These are phyloP conservation scores for Diospyros kaki DNA, from an alignment of 148 eudicot species.

Conservation along the genomic window DNA sequence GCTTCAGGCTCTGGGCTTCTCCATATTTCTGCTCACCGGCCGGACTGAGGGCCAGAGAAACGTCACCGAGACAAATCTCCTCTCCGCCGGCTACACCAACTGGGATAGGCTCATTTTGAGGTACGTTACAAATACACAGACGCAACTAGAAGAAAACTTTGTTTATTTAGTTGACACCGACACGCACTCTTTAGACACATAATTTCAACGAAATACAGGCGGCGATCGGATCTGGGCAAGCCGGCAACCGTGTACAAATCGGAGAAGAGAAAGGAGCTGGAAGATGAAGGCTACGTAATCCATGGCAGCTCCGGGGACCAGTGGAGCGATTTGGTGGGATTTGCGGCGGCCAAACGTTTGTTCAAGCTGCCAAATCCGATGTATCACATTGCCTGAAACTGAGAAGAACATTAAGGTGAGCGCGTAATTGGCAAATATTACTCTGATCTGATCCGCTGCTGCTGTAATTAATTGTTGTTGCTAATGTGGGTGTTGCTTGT, in stretches of 20 bases:
- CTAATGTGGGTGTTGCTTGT: no score
- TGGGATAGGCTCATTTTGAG: conserved; percentile 75
- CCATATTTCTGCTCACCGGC: conserved; percentile 72
- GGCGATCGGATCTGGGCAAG: conserved; percentile 35
- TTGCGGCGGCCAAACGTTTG: conserved; percentile 56
- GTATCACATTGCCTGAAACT: conserved; percentile 41
- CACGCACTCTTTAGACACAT: no score
- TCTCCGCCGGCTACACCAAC: conserved; percentile 51
- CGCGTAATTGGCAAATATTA: no score
- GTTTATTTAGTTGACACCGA: no score
- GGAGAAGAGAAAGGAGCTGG: conserved; percentile 62
- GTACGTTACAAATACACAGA: conserved; percentile 18
- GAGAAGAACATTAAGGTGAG: no score
- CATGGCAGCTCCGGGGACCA: conserved; percentile 90
- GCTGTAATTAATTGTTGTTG: no score
- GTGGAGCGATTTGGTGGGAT: conserved; percentile 86
- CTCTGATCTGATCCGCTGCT: no score
- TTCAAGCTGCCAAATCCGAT: conserved; percentile 86
- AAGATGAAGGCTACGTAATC: conserved; percentile 58
- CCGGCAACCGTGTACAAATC: conserved; percentile 63
- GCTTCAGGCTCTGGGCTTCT: conserved; percentile 61
- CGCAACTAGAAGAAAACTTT: no score
- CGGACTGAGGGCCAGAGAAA: conserved; percentile 58
- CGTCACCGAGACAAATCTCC: conserved; percentile 47
- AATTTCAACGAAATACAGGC: no score